Evolutionary conservation across 257 asterid genomes (phyloP).

Genomic region (Solanum medicagineum): DNA sequence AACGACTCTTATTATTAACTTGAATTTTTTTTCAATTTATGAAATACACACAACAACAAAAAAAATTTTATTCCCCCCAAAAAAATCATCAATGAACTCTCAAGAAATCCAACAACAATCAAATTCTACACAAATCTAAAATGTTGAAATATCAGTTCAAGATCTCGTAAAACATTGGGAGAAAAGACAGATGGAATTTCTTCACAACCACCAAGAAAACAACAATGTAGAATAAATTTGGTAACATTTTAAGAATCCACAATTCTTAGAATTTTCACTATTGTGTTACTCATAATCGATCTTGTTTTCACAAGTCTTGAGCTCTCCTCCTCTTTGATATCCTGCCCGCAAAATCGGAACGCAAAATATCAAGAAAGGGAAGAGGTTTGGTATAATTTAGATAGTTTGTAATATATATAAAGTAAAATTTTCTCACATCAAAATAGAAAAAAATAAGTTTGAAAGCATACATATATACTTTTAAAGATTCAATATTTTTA

Average conservation of each 20-base stretch:
- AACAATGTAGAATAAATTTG: constrained; percentile 6
- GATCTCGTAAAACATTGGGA: constrained; percentile 11
- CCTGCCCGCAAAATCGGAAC: background rate
- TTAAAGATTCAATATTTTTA: background rate
- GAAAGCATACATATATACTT: background rate
- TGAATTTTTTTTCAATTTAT: background rate
- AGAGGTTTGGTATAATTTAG: constrained; percentile 14
- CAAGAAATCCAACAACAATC: background rate
- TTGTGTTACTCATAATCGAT: constrained; percentile 1
- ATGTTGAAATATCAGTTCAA: constrained; percentile 10
- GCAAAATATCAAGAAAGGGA: background rate
- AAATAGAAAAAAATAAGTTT: background rate
- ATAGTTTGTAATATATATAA: too few relatives aligned
- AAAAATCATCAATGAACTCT: background rate
- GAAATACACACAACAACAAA: background rate
- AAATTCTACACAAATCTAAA: background rate
- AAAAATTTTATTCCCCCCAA: background rate
- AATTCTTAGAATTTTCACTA: background rate
- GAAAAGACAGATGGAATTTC: constrained; percentile 8
- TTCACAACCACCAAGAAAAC: background rate
- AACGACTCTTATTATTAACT: background rate
- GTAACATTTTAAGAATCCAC: constrained; percentile 12
- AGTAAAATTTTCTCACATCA: background rate
- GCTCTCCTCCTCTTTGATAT: constrained; percentile 13
- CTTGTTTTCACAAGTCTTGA: constrained; percentile 11